Evolutionary conservation across 805 yeast genomes (phyloP).

Genomic region (Candida pseudofarinosa): DNA sequence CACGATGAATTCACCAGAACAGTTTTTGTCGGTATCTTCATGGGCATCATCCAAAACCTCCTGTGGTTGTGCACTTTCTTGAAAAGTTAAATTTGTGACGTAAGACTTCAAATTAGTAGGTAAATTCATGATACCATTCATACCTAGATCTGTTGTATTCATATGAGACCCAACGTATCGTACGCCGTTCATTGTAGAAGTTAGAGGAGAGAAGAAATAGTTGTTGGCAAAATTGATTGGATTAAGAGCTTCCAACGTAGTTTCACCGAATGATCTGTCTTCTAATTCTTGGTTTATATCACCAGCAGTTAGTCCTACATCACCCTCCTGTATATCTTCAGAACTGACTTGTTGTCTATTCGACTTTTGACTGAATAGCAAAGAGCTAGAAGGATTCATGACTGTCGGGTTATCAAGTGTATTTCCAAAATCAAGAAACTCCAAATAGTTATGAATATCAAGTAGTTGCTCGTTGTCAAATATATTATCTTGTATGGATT

Average conservation of each 20-base stretch:
- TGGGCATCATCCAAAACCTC: neutral
- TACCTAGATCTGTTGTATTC: neutral
- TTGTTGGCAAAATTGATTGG: slow-evolving; percentile 33
- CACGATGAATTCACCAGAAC: neutral
- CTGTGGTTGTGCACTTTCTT: neutral
- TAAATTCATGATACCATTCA: neutral
- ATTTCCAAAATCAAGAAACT: slow-evolving; percentile 25
- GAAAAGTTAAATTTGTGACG: neutral
- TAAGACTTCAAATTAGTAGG: neutral
- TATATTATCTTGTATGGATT: neutral
- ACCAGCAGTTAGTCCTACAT: neutral
- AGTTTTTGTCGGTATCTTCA: neutral
- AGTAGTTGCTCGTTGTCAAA: slow-evolving; percentile 13
- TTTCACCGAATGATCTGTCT: neutral
- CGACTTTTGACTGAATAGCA: neutral
- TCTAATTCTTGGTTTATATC: neutral
- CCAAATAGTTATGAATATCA: slow-evolving; percentile 28
- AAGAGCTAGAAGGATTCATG: slow-evolving; percentile 10
- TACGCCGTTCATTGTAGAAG: slow-evolving; percentile 32
- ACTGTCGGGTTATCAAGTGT: slow-evolving; percentile 17
- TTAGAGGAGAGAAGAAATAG: slow-evolving; percentile 35
- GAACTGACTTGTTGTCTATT: neutral
- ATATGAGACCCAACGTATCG: slow-evolving; percentile 15
- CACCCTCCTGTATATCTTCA: neutral
- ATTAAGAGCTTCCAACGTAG: slow-evolving; percentile 19